Evolutionary conservation across 2,329 filamentous ascomycete genomes (phyloP).

Genomic region (Tothia fuscella): DNA sequence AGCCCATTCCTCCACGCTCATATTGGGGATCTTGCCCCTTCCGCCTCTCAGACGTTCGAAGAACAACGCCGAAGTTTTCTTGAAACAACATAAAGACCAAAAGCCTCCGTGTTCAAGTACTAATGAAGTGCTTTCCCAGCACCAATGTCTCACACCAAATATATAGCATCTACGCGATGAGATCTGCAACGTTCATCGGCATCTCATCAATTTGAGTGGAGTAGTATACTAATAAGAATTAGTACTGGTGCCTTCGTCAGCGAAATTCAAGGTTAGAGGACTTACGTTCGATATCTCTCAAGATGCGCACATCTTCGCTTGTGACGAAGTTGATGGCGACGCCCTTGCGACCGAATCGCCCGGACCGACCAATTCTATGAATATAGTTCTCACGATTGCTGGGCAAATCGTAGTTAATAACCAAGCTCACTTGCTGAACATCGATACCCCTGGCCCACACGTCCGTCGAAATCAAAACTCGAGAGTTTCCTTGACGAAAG

Average conservation of each 20-base stretch:
- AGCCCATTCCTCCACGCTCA: conserved; percentile 63
- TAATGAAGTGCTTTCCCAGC: no score
- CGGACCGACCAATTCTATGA: conserved; percentile 91
- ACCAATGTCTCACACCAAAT: background rate
- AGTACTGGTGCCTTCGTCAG: conserved; percentile 18
- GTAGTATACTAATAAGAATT: conserved; percentile 59
- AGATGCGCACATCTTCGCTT: conserved; percentile 91
- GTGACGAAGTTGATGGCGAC: conserved; percentile 99
- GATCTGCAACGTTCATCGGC: conserved; percentile 67
- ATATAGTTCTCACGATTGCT: conserved; percentile 99
- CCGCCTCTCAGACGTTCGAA: background rate
- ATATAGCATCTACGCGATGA: conserved; percentile 2
- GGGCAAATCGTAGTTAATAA: conserved; percentile 98
- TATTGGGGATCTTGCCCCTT: conserved; percentile 88
- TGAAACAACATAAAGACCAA: background rate
- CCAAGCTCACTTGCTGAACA: conserved; percentile 93
- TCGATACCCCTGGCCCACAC: conserved; percentile 98
- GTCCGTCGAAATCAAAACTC: conserved; percentile 93
- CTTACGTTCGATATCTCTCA: conserved; percentile 89
- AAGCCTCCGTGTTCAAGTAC: background rate
- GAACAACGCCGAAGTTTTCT: background rate
- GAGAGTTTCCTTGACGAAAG: conserved; percentile 90
- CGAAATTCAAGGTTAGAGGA: conserved; percentile 15
- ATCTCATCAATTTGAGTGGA: conserved; percentile 97
- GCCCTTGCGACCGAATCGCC: conserved; percentile 93